Evolutionary conservation across 2,329 filamentous ascomycete genomes (phyloP).

Genomic region (Torrubiellomyces zombiae): DNA sequence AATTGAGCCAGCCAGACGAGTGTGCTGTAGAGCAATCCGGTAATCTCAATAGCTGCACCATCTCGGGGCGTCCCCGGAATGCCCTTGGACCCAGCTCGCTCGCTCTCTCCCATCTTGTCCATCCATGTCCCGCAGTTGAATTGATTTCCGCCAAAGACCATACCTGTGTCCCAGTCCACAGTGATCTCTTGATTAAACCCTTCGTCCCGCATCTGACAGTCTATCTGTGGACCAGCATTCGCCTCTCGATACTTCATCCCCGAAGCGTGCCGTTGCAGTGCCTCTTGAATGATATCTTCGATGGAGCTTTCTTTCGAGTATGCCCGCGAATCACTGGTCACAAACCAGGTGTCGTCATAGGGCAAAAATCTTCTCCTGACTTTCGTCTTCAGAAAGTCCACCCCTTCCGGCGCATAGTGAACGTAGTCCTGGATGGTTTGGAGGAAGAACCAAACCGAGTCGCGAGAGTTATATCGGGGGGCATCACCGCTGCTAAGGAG

Average conservation of each 20-base stretch:
- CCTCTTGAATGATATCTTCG: slow-evolving; percentile 82
- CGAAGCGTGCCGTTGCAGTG: slow-evolving; percentile 75
- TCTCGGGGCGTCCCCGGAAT: slow-evolving; percentile 93
- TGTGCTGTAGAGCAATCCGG: slow-evolving; percentile 79
- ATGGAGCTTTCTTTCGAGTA: slow-evolving; percentile 76
- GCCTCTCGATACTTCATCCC: slow-evolving; percentile 89
- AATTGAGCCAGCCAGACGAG: slow-evolving; percentile 64
- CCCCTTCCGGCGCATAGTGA: slow-evolving; percentile 62
- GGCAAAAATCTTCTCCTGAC: slow-evolving; percentile 78
- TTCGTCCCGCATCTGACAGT: slow-evolving; percentile 81
- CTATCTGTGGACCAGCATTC: slow-evolving; percentile 76
- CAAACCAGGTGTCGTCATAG: slow-evolving; percentile 92
- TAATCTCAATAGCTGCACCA: slow-evolving; percentile 89
- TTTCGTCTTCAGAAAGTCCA: slow-evolving; percentile 55
- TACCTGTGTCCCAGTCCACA: slow-evolving; percentile 76
- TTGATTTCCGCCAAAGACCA: slow-evolving; percentile 90
- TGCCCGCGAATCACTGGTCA: slow-evolving; percentile 61
- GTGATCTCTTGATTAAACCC: slow-evolving; percentile 86
- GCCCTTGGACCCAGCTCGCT: slow-evolving; percentile 79
- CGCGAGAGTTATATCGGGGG: slow-evolving; percentile 86
- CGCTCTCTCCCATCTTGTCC: slow-evolving; percentile 99
- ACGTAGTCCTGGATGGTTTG: slow-evolving; percentile 92
- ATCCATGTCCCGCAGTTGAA: slow-evolving; percentile 97
- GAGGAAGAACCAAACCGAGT: slow-evolving; percentile 96
- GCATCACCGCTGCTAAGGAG: slow-evolving; percentile 70